A percentile compares a stretch with the other conserved stretches of the same genome.
phyloP scores from a whole-genome alignment of 129 eudicot species.

The Scalesia atractyloides region DNA sequence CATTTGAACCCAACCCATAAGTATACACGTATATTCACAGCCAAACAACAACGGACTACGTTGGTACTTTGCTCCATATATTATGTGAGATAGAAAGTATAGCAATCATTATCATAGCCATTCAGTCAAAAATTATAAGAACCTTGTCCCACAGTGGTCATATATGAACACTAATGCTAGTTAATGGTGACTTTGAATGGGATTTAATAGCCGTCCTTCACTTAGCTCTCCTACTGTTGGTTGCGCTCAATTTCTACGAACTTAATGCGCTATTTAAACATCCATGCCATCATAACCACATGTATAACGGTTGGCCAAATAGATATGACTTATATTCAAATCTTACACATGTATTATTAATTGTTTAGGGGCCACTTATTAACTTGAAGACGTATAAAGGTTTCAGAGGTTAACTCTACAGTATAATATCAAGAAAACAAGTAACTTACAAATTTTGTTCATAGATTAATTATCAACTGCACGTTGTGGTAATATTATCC shows the following conservation, averaged over 20 bases:
- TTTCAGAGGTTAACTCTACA: no score
- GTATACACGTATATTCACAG: no score
- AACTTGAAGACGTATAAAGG: not conserved
- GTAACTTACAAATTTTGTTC: no score
- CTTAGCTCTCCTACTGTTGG: not conserved
- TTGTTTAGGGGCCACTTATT: conserved; percentile 9
- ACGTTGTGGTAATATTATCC: no score
- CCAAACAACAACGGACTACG: not conserved
- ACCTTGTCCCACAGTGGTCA: not conserved
- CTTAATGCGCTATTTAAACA: conserved; percentile 2
- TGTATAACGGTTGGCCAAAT: not conserved
- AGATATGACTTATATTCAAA: not conserved
- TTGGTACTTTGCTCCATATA: not conserved
- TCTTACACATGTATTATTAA: not conserved
- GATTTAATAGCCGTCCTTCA: conserved; percentile 18
- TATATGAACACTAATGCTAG: not conserved
- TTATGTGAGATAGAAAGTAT: not conserved
- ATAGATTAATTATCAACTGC: no score
- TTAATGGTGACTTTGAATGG: conserved; percentile 13
- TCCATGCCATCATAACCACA: not conserved
- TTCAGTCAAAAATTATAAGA: not conserved
- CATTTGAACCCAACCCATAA: no score
- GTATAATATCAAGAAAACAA: no score
- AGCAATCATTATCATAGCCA: not conserved
- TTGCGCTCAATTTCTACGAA: not conserved